A percentile compares a stretch with the other conserved stretches of the same genome.
phyloP scores from a whole-genome alignment of 768 basidiomycete genomes.

The Gymnopilus dilepis region DNA sequence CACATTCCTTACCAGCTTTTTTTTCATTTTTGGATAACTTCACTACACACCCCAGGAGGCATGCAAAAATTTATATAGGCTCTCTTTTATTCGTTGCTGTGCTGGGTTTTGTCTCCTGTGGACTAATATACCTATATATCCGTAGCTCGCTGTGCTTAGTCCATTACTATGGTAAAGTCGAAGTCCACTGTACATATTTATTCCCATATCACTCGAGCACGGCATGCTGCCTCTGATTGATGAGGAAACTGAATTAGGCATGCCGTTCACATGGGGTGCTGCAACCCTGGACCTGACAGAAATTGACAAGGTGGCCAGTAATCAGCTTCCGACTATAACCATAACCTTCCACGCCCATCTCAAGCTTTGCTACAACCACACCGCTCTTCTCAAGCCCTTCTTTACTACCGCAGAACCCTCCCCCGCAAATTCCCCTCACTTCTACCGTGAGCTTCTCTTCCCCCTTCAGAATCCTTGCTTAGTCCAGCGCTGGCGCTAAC shows the following conservation, averaged over 20 bases:
- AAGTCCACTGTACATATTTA: slow-evolving; percentile 17
- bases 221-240: slow-evolving; percentile 24
- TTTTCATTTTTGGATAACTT: slow-evolving; percentile 19
- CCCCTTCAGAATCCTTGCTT: not conserved
- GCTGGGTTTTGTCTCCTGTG: slow-evolving; percentile 8
- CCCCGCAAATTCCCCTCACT: not conserved
- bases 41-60: slow-evolving; percentile 23
- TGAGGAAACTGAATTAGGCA: slow-evolving; percentile 19
- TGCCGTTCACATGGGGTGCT: slow-evolving; percentile 26
- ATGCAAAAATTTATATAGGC: slow-evolving; percentile 18
- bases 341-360: slow-evolving; percentile 26
- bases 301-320: slow-evolving; percentile 30
- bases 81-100: slow-evolving; percentile 5
- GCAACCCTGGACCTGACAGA: slow-evolving; percentile 18
- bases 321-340: slow-evolving; percentile 32
- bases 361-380: slow-evolving; percentile 4
- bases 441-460: slow-evolving; percentile 7
- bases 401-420: slow-evolving; percentile 3
- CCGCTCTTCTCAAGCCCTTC: slow-evolving; percentile 1
- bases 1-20: slow-evolving; percentile 26
- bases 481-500: slow-evolving; percentile 8
- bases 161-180: slow-evolving; percentile 7
- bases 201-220: slow-evolving; percentile 9
- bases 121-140: slow-evolving; percentile 23
- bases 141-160: slow-evolving; percentile 12